These are phyloP conservation scores for Pseudozyma thailandica DNA, from an alignment of 1,284 basidiomycete species.

Conservation along the genomic window DNA sequence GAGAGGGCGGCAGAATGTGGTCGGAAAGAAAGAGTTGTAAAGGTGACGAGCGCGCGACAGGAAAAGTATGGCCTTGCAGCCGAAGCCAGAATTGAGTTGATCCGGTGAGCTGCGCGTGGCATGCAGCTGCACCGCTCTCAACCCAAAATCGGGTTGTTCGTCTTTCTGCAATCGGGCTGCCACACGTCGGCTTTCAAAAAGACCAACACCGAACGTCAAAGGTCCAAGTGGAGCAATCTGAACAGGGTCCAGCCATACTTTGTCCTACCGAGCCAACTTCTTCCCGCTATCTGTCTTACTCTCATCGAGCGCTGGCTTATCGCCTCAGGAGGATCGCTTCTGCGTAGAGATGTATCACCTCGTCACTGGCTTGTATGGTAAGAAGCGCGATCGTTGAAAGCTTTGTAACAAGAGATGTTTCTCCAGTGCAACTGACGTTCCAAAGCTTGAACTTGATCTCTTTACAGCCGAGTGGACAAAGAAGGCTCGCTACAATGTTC, in stretches of 20 bases:
- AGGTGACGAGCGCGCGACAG: constrained; percentile 5
- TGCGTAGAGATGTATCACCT: constrained; percentile 52
- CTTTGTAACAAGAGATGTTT: not conserved
- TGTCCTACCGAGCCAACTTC: not conserved
- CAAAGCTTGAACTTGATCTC: not conserved
- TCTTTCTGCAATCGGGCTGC: constrained; percentile 3
- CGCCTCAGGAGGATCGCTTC: no score
- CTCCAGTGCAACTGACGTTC: not conserved
- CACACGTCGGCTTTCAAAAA: constrained; percentile 16
- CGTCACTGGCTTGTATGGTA: constrained; percentile 38
- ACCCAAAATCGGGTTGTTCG: not conserved
- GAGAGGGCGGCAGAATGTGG: not conserved
- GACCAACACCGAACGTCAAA: not conserved
- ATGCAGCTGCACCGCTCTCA: no score
- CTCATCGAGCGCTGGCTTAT: no score
- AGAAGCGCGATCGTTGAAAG: not conserved
- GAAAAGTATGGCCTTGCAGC: constrained; percentile 6
- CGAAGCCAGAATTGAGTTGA: constrained; percentile 3
- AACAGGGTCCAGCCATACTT: constrained; percentile 14
- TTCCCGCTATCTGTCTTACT: no score
- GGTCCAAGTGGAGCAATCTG: not conserved
- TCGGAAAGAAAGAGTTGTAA: not conserved
- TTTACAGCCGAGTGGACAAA: constrained; percentile 51
- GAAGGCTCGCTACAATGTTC: constrained; percentile 49
- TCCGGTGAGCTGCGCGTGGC: constrained; percentile 3